phyloP scores from a whole-genome alignment of 495 filamentous ascomycete species.

The Massariosphaeria phaeospora region DNA sequence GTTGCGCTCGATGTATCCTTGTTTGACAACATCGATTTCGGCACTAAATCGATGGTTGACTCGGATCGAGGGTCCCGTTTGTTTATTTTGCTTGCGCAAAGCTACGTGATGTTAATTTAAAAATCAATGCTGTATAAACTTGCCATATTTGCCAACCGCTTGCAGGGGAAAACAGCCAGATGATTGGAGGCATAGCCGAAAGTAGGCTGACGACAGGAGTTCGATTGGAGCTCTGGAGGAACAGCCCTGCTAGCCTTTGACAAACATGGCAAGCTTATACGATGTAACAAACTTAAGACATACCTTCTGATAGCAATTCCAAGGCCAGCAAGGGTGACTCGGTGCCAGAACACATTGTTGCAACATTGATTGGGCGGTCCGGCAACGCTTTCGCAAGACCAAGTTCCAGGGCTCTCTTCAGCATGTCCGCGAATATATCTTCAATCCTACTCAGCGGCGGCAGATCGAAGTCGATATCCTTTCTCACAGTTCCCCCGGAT shows the following conservation, averaged over 20 bases:
- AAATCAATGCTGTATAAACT: background rate
- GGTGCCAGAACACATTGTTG: constrained; percentile 78
- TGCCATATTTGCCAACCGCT: too few species aligned
- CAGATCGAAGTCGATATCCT: constrained; percentile 23
- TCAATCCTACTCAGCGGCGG: constrained; percentile 46
- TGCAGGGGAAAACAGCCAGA: too few species aligned
- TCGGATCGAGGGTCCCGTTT: constrained; percentile 35
- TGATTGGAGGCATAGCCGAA: too few species aligned
- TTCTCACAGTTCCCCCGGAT: too few species aligned
- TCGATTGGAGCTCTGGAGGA: too few species aligned
- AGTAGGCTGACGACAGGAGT: too few species aligned
- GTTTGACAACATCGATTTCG: constrained; percentile 74
- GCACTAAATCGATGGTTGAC: constrained; percentile 69
- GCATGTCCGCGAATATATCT: constrained; percentile 51
- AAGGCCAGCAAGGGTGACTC: constrained; percentile 72
- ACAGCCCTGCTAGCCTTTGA: too few species aligned
- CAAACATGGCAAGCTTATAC: too few species aligned
- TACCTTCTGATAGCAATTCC: constrained; percentile 47
- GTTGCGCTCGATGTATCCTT: constrained; percentile 76
- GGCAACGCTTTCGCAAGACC: constrained; percentile 41
- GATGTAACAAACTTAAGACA: too few species aligned
- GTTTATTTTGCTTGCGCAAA: too few species aligned
- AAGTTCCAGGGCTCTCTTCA: constrained; percentile 39
- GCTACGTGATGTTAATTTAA: constrained; percentile 25
- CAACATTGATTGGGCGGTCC: constrained; percentile 53